Percentiles rank a stretch among this genome's conserved stretches.
Evolutionary conservation across 1,284 basidiomycete species (phyloP).

Genomic region (Irpex rosettiformis): DNA sequence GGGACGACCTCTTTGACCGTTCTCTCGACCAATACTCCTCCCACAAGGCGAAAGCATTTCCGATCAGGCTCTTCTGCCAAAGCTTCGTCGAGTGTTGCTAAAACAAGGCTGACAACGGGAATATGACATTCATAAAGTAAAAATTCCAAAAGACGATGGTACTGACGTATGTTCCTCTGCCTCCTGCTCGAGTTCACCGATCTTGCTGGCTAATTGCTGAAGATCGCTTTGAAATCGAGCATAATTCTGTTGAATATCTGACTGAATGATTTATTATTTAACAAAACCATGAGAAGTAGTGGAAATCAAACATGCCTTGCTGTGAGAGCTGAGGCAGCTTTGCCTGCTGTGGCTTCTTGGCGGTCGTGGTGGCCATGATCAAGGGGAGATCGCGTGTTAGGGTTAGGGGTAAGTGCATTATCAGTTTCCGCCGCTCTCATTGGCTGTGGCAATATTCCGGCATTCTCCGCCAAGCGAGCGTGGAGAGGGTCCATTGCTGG

Average conservation of each 20-base stretch:
- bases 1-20: slow-evolving; percentile 96
- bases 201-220: slow-evolving; percentile 84
- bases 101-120: slow-evolving; percentile 70
- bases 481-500: slow-evolving; percentile 24
- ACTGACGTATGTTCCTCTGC: slow-evolving; percentile 85
- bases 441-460: slow-evolving; percentile 39
- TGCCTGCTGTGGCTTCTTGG: slow-evolving; percentile 33
- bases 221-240: slow-evolving; percentile 79
- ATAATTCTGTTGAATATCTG: slow-evolving; percentile 79
- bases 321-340: slow-evolving; percentile 55
- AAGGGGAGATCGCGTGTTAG: slow-evolving; percentile 2
- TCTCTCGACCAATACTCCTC: slow-evolving; percentile 93
- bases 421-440: slow-evolving; percentile 45
- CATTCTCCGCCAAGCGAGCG: slow-evolving; percentile 34
- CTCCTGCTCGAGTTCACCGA: slow-evolving; percentile 91
- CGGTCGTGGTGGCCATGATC: slow-evolving; percentile 23
- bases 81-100: slow-evolving; percentile 82
- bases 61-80: slow-evolving; percentile 79
- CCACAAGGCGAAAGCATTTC: slow-evolving; percentile 96
- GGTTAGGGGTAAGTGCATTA: slow-evolving; percentile 14
- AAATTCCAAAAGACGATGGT: neutral
- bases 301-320: slow-evolving; percentile 55
- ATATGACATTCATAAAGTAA: neutral
- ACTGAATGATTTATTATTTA: slow-evolving; percentile 41
- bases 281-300: slow-evolving; percentile 4